A percentile compares a stretch with the other conserved stretches of the same genome.
phyloP scores from a whole-genome alignment of 805 yeast genomes.

The Naumovozyma dairenensis region DNA sequence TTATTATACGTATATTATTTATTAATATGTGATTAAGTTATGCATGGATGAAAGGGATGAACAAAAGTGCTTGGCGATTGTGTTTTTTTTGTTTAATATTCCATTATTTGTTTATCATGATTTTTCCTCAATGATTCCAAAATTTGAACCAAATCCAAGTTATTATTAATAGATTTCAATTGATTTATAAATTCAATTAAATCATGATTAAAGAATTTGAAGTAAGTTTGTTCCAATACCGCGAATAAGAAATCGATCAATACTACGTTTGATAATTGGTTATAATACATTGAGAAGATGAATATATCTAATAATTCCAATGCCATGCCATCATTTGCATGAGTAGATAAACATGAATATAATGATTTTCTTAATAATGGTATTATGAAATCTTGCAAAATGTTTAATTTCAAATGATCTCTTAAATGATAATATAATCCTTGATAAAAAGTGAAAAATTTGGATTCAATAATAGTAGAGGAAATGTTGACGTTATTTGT shows the following conservation, averaged over 20 bases:
- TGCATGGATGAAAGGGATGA: too few relatives aligned
- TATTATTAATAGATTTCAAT: conserved; percentile 2
- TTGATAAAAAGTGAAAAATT: conserved; percentile 5
- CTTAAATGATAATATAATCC: conserved; percentile 12
- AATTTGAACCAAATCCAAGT: conserved; percentile 4
- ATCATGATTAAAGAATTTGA: conserved; percentile 9
- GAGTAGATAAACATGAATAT: conserved; percentile 4
- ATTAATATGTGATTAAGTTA: too few relatives aligned
- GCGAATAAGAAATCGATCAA: conserved; percentile 7
- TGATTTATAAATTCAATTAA: conserved; percentile 3
- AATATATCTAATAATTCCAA: conserved; percentile 12
- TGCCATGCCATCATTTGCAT: conserved; percentile 7
- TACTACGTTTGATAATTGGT: conserved; percentile 2
- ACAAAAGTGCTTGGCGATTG: too few relatives aligned
- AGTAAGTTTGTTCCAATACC: conserved; percentile 8
- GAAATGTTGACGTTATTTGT: too few relatives aligned
- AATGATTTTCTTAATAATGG: conserved; percentile 9
- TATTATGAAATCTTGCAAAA: conserved; percentile 8
- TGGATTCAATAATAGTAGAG: conserved; percentile 3
- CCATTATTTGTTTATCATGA: neutral
- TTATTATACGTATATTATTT: too few relatives aligned
- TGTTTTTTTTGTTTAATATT: too few relatives aligned
- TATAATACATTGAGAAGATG: conserved; percentile 8
- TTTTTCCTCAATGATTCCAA: conserved; percentile 7
- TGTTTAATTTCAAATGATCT: conserved; percentile 6